Conservation (phyloP, 495 filamentous ascomycete genomes). For the Parachaetomium inaequale region DNA sequence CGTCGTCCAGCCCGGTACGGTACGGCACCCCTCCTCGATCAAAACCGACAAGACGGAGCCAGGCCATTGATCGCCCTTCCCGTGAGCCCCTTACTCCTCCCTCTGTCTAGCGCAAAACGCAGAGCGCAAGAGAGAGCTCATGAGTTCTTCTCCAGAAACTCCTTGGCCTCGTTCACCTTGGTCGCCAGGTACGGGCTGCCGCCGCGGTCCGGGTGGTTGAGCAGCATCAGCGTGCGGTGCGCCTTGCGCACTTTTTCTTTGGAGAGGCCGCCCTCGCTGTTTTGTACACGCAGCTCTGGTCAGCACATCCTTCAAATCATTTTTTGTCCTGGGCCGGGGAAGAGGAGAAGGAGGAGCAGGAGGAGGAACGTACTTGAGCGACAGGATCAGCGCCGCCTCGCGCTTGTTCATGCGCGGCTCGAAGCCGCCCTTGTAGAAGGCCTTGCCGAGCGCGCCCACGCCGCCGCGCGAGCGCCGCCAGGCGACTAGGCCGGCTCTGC, state of each 20-base stretch:
- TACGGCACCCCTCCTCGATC: background rate
- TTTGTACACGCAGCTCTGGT: background rate
- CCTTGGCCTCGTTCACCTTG: conserved; percentile 97
- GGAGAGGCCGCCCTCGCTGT: conserved; percentile 75
- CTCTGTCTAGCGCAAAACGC: too few species aligned
- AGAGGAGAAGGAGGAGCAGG: background rate
- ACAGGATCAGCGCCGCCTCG: conserved; percentile 87
- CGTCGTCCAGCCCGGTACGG: background rate
- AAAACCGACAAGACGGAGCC: background rate
- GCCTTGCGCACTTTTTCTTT: conserved; percentile 95
- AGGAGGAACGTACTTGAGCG: conserved; percentile 69
- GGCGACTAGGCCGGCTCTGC: conserved; percentile 86
- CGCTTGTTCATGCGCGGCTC: conserved; percentile 87
- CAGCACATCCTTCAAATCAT: too few species aligned
- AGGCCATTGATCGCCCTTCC: background rate
- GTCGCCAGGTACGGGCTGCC: conserved; percentile 95
- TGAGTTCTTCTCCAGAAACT: conserved; percentile 77
- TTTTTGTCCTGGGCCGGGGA: too few species aligned
- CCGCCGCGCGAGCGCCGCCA: conserved; percentile 76
- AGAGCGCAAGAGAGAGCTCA: background rate
- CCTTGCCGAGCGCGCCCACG: conserved; percentile 72
- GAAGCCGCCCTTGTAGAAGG: conserved; percentile 97
- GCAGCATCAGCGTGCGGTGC: conserved; percentile 91
- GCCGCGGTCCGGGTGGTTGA: conserved; percentile 96
- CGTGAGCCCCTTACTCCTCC: background rate